Evolutionary conservation across 371 early-diverging fungal genomes (phyloP).

Genomic region (Haplosporangium sp.): DNA sequence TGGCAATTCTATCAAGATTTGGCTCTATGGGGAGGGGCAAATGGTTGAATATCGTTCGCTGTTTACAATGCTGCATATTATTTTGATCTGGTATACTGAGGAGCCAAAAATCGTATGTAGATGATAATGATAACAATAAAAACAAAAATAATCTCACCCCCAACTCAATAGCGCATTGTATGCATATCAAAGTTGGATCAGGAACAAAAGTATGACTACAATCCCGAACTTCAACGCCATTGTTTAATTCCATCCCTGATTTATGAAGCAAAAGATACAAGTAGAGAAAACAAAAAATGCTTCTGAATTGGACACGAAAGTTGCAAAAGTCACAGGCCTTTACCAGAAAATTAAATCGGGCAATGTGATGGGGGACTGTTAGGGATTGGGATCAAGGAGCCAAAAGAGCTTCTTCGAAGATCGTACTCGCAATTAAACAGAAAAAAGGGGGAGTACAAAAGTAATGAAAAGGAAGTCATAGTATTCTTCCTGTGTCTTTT

Average conservation of each 20-base stretch:
- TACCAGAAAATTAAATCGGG: neutral
- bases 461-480: constrained; percentile 3
- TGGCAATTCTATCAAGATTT: neutral
- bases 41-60: neutral
- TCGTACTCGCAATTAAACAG: neutral
- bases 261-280: neutral
- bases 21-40: too few species aligned
- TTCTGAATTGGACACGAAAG: too few species aligned
- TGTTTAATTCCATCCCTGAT: neutral
- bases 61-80: neutral
- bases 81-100: neutral
- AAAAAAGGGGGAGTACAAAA: neutral
- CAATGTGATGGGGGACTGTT: neutral
- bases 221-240: too few species aligned
- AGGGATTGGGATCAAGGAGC: neutral
- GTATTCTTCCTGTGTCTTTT: neutral
- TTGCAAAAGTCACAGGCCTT: too few species aligned
- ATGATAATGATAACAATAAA: neutral
- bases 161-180: neutral
- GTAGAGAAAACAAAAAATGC: too few species aligned
- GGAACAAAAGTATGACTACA: neutral
- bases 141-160: neutral
- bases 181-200: constrained; percentile 4
- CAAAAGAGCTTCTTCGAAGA: neutral
- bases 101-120: neutral